Evolutionary conservation across 179 eudicot species (phyloP), one percentile per base, ranked within the genome.

Genomic region (Beta lomatogona): DNA sequence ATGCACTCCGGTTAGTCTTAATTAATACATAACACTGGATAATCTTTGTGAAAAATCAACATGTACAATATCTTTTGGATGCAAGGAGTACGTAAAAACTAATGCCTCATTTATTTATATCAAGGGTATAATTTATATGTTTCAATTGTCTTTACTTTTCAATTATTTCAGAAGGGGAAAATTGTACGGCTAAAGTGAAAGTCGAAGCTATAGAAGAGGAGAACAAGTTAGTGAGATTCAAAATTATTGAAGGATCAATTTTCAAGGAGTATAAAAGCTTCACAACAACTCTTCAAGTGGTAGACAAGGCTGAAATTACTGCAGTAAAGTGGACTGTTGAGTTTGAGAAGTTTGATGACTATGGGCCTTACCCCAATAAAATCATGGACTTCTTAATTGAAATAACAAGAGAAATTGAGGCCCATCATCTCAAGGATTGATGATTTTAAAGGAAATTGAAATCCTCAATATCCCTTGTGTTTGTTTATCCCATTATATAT

Each of bases 131-230:
- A 25, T 25, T 25, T 25, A 25, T 25, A 25, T 25, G 28, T 25
- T 25, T 25, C 28, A 25, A 25, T 25, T 25, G 1, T 16, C n/a
- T 13, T 53, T 8, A 16, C 5, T 44, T 66, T 59, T 5, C 4
- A 31, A 10, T 46, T 18, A 15, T 65, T 58, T 50, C 25, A 81
- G 84, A 76, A 21, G 84, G 76, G 22, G 41, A 68, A 59, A 57
- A 68, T 68, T 12, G 61, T 16, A 15, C 19, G 0, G 50, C 75
- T 2, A 81, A 59, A n/a, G 76, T 9, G 44, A 5, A 3, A 44
- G 60, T 81, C 7, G 84, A 81, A 81, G 80, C 52, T 2, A 48
- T 76, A 55, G 80, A 81, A 16, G 84, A 76, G 58, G 60, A 81
- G 71, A 76, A 68, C 19, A 81, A 76, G 55, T 15, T 50, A 21